A percentile compares a stretch with the other conserved stretches of the same genome.
Evolutionary conservation across 352 stramenopile species (phyloP).

Genomic region (Albugo candida): DNA sequence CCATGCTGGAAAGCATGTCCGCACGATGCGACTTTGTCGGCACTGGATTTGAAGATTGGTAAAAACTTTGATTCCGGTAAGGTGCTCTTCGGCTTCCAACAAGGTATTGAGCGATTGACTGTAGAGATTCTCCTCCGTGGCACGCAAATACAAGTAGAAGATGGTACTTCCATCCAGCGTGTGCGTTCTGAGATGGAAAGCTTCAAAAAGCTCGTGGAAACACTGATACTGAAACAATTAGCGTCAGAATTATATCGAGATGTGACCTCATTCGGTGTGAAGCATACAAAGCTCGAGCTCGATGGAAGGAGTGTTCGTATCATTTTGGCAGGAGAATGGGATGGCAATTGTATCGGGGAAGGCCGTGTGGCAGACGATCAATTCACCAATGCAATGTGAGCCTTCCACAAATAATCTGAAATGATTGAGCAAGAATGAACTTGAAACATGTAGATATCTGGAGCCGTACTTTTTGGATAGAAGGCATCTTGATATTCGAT

Average conservation of each 20-base stretch:
- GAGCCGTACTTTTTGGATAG: conserved; percentile 44
- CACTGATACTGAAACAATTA: conserved; percentile 56
- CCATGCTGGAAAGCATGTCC: conserved; percentile 66
- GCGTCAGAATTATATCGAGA: conserved; percentile 45
- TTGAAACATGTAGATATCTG: conserved; percentile 30
- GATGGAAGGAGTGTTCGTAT: conserved; percentile 55
- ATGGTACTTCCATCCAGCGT: conserved; percentile 26
- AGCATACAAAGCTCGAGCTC: conserved; percentile 57
- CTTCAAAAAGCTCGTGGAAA: conserved; percentile 48
- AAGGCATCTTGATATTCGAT: conserved; percentile 39
- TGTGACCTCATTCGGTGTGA: conserved; percentile 45
- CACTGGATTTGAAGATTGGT: conserved; percentile 62
- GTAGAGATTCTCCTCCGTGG: conserved; percentile 57
- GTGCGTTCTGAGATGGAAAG: conserved; percentile 39
- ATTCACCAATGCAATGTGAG: conserved; percentile 9
- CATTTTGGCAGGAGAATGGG: conserved; percentile 55
- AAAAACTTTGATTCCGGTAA: conserved; percentile 65
- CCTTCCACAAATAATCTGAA: not conserved
- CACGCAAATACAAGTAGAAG: conserved; percentile 55
- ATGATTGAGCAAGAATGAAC: not conserved
- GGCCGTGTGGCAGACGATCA: conserved; percentile 60
- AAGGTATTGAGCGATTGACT: not conserved
- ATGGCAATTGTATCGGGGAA: conserved; percentile 70
- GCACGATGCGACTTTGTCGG: conserved; percentile 51
- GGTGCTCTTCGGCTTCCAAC: not conserved